Evolutionary conservation across 805 yeast species (phyloP).

Genomic region (Zygosaccharomyces gambellarensis): DNA sequence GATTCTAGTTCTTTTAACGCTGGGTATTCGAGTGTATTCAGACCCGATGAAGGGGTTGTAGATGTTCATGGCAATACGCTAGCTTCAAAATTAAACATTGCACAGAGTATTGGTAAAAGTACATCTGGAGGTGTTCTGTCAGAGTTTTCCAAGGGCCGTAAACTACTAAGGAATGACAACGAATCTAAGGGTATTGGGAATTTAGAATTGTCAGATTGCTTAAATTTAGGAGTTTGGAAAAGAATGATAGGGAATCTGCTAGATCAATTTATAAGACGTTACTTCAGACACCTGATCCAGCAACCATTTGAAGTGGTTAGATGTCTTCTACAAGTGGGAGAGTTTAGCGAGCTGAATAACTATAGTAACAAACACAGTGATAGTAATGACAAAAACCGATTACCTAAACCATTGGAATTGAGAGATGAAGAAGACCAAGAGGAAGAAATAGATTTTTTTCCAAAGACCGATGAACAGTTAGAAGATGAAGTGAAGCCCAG

Average conservation of each 20-base stretch:
- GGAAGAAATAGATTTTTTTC: slow-evolving; percentile 22
- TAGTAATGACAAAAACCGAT: slow-evolving; percentile 8
- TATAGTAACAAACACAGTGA: background rate
- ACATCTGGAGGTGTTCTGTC: slow-evolving; percentile 10
- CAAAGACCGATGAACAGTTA: slow-evolving; percentile 12
- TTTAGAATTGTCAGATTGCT: slow-evolving; percentile 61
- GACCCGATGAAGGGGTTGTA: slow-evolving; percentile 58
- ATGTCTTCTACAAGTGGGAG: slow-evolving; percentile 75
- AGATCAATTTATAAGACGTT: slow-evolving; percentile 60
- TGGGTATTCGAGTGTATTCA: slow-evolving; percentile 55
- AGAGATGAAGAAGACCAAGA: slow-evolving; percentile 21
- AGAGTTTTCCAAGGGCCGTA: slow-evolving; percentile 11
- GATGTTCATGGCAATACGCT: slow-evolving; percentile 42
- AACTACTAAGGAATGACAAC: slow-evolving; percentile 16
- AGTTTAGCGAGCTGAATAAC: slow-evolving; percentile 37
- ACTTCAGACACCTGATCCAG: slow-evolving; percentile 60
- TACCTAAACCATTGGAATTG: slow-evolving; percentile 11
- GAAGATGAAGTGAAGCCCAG: background rate
- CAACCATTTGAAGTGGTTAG: slow-evolving; percentile 89
- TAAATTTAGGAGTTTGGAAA: slow-evolving; percentile 53
- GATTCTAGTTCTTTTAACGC: slow-evolving; percentile 63
- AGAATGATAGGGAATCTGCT: slow-evolving; percentile 54
- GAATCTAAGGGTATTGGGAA: slow-evolving; percentile 36
- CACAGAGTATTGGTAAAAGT: slow-evolving; percentile 22
- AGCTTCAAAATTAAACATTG: slow-evolving; percentile 37